Percentiles rank a stretch among this genome's conserved stretches.
Evolutionary conservation across 371 early-diverging fungal species (phyloP).

Genomic region (Mycotypha africana): DNA sequence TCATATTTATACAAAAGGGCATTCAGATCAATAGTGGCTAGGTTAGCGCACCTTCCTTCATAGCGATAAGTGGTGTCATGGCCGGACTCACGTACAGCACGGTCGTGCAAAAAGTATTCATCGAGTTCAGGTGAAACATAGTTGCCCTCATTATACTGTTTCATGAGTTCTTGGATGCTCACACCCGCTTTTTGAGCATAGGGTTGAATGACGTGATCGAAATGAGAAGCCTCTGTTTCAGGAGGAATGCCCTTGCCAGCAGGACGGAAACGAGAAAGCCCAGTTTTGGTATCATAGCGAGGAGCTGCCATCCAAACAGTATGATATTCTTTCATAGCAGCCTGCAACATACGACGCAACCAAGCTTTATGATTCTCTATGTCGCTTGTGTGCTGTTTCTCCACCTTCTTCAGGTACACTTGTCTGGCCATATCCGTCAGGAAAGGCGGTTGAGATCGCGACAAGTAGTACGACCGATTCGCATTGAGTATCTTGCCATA

Average conservation of each 20-base stretch:
- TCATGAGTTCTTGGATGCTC: constrained; percentile 56
- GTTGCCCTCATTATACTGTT: constrained; percentile 51
- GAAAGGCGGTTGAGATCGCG: constrained; percentile 94
- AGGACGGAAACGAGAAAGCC: constrained; percentile 72
- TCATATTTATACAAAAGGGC: constrained; percentile 86
- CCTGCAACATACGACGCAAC: constrained; percentile 60
- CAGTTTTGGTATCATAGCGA: constrained; percentile 62
- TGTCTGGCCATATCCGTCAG: constrained; percentile 86
- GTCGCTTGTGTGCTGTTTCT: constrained; percentile 9
- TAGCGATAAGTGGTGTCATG: constrained; percentile 91
- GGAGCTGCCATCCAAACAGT: constrained; percentile 80
- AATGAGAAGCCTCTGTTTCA: constrained; percentile 88
- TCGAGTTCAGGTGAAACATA: constrained; percentile 74
- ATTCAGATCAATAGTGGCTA: constrained; percentile 87
- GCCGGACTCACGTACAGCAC: constrained; percentile 90
- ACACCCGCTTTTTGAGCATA: constrained; percentile 64
- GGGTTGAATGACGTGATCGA: constrained; percentile 77
- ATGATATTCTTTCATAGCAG: constrained; percentile 82
- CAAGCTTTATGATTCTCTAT: constrained; percentile 54
- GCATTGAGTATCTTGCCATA: constrained; percentile 67
- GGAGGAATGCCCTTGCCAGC: constrained; percentile 90
- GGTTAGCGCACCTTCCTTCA: constrained; percentile 78
- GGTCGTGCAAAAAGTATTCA: constrained; percentile 87
- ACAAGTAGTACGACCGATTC: constrained; percentile 89
- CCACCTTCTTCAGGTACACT: constrained; percentile 49